Evolutionary conservation across 768 basidiomycete genomes (phyloP).

Genomic region (Lyophyllum decastes): DNA sequence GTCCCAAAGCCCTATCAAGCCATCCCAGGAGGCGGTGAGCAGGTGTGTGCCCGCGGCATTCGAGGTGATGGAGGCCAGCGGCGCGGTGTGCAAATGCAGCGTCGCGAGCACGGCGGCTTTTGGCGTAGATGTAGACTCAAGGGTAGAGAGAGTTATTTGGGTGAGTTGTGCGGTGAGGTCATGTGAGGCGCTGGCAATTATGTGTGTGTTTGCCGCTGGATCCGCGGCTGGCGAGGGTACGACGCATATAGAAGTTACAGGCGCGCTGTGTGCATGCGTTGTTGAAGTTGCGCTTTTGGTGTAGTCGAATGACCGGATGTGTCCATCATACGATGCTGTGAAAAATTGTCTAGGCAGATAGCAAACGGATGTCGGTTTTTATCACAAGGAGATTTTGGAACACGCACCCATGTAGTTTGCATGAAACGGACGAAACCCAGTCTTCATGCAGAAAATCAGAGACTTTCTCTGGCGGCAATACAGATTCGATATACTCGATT

Average conservation of each 20-base stretch:
- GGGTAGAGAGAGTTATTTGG: constrained; percentile 31
- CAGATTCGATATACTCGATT: constrained; percentile 88
- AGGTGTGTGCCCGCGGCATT: constrained; percentile 60
- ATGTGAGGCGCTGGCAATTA: constrained; percentile 73
- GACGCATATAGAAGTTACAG: constrained; percentile 66
- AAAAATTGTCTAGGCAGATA: constrained; percentile 58
- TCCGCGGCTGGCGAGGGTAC: constrained; percentile 36
- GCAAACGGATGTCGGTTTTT: constrained; percentile 6
- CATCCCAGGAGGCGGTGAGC: constrained; percentile 88
- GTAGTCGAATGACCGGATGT: constrained; percentile 72
- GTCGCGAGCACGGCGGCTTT: constrained; percentile 54
- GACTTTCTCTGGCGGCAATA: constrained; percentile 84
- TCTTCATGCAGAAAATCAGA: constrained; percentile 84
- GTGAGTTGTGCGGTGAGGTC: constrained; percentile 73
- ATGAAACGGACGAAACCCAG: constrained; percentile 87
- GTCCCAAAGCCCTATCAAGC: constrained; percentile 81
- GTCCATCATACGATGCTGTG: constrained; percentile 82
- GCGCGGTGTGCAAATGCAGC: constrained; percentile 80
- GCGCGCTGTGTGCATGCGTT: constrained; percentile 56
- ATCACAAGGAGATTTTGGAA: not conserved
- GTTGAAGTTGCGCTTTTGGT: constrained; percentile 57
- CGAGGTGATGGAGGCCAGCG: constrained; percentile 71
- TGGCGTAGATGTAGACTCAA: constrained; percentile 16
- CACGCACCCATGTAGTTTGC: constrained; percentile 53
- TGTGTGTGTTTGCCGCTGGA: constrained; percentile 30